A percentile compares a stretch with the other conserved stretches of the same genome.
These are phyloP conservation scores for Aspergillus hancockii DNA, from an alignment of 495 filamentous ascomycete species.

Conservation along the genomic window DNA sequence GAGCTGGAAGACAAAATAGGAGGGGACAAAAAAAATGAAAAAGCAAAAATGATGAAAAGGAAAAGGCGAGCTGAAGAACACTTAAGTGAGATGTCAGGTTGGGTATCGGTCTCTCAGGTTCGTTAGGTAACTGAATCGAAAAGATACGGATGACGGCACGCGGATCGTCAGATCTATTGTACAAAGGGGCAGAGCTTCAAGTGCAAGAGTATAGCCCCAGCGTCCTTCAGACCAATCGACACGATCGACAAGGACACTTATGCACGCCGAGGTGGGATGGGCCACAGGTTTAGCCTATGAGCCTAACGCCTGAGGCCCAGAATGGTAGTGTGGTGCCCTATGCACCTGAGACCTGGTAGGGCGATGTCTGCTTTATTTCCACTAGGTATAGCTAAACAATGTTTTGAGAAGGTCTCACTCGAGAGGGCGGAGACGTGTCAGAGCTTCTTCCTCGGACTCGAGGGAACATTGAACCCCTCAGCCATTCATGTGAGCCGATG, in stretches of 20 bases:
- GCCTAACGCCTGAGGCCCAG: conserved; percentile 32
- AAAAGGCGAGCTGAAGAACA: conserved; percentile 12
- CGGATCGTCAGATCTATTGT: conserved; percentile 22
- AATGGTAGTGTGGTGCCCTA: conserved; percentile 22
- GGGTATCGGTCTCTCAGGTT: conserved; percentile 12
- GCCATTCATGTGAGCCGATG: neutral
- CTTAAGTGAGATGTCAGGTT: conserved; percentile 18
- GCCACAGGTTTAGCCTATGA: conserved; percentile 29
- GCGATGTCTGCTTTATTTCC: conserved; percentile 1
- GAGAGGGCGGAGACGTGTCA: conserved; percentile 16
- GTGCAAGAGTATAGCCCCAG: conserved; percentile 16
- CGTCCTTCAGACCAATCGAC: conserved; percentile 21
- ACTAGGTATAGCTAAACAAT: neutral
- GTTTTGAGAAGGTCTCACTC: neutral
- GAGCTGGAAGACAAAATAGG: conserved; percentile 8
- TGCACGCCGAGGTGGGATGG: conserved; percentile 35
- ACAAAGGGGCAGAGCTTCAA: conserved; percentile 19
- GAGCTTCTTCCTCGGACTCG: conserved; percentile 15
- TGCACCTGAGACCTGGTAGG: conserved; percentile 11
- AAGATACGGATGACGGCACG: conserved; percentile 11
- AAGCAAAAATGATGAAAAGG: conserved; percentile 12
- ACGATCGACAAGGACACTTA: conserved; percentile 43
- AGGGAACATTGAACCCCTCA: conserved; percentile 12
- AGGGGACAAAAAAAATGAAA: conserved; percentile 11
- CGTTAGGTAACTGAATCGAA: conserved; percentile 15